A percentile compares a stretch with the other conserved stretches of the same genome.
Evolutionary conservation across 2,329 filamentous ascomycete species (phyloP).

Genomic region (Canariomyces notabilis): DNA sequence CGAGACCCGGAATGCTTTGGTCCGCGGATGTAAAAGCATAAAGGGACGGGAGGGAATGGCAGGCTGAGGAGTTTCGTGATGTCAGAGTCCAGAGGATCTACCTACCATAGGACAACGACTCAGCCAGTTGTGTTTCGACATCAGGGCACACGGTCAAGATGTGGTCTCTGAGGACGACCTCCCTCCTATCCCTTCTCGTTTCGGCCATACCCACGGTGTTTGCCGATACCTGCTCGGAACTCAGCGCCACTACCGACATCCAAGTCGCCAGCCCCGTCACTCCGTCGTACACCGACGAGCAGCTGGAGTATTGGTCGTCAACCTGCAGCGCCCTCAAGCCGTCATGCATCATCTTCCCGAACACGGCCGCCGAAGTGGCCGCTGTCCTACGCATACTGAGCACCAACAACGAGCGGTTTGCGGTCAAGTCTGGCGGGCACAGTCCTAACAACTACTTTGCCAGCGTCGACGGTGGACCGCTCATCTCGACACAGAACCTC

Average conservation of each 20-base stretch:
- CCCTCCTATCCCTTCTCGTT: conserved; percentile 1
- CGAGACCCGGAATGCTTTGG: too few species aligned
- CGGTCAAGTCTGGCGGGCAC: conserved; percentile 54
- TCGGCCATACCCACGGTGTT: neutral
- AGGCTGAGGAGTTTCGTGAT: too few species aligned
- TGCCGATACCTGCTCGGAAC: conserved; percentile 16
- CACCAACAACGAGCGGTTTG: conserved; percentile 36
- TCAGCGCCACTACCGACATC: conserved; percentile 15
- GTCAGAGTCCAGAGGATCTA: too few species aligned
- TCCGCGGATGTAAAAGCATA: too few species aligned
- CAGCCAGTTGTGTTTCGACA: neutral
- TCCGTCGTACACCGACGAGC: conserved; percentile 14
- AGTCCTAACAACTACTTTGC: conserved; percentile 50
- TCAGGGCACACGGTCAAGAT: conserved; percentile 1
- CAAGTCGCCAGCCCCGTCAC: conserved; percentile 12
- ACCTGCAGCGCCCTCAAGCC: conserved; percentile 20
- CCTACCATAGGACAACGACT: neutral
- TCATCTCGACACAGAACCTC: conserved; percentile 45
- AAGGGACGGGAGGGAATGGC: too few species aligned
- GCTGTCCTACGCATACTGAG: conserved; percentile 16
- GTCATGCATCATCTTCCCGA: conserved; percentile 22
- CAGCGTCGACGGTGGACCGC: conserved; percentile 43
- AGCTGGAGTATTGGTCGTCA: conserved; percentile 22
- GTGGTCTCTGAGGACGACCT: neutral
- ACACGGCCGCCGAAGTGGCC: conserved; percentile 18